Evolutionary conservation across 179 eudicot species (phyloP).

Genomic region (Actinidia chinensis): DNA sequence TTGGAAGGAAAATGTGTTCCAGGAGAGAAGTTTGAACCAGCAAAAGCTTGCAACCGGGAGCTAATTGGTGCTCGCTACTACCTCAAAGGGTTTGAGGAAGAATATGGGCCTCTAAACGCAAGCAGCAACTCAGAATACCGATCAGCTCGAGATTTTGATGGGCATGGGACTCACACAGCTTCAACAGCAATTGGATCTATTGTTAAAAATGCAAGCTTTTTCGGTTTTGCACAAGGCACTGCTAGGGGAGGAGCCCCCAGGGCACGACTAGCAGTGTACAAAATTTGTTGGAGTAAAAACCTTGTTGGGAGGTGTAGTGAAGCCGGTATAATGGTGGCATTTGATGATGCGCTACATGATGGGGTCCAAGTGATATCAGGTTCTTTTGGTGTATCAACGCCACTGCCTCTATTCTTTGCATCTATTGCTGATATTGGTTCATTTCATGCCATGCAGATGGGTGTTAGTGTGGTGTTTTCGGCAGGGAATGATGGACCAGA

Average conservation of each 20-base stretch:
- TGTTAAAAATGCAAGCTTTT: slow-evolving; percentile 27
- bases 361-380: slow-evolving; percentile 50
- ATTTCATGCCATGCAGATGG: slow-evolving; percentile 45
- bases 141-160: slow-evolving; percentile 37
- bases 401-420: slow-evolving; percentile 25
- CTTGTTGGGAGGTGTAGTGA: slow-evolving; percentile 26
- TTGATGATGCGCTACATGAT: slow-evolving; percentile 44
- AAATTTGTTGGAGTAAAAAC: slow-evolving; percentile 40
- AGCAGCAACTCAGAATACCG: slow-evolving; percentile 27
- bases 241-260: slow-evolving; percentile 59
- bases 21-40: slow-evolving; percentile 43
- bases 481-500: slow-evolving; percentile 52
- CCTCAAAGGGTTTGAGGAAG: slow-evolving; percentile 34
- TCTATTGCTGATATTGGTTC: slow-evolving; percentile 44
- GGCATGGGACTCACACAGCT: slow-evolving; percentile 59
- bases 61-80: slow-evolving; percentile 46
- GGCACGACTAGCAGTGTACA: slow-evolving; percentile 54
- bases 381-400: slow-evolving; percentile 35
- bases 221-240: slow-evolving; percentile 38
- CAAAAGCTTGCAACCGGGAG: slow-evolving; percentile 40
- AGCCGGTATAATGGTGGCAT: slow-evolving; percentile 40
- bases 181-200: slow-evolving; percentile 47
- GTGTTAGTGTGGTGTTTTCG: slow-evolving; percentile 48
- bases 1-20: slow-evolving; percentile 41
- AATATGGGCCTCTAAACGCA: slow-evolving; percentile 23